phyloP scores from a whole-genome alignment of 805 yeast genomes.

The Schizosaccharomyces octosporus region DNA sequence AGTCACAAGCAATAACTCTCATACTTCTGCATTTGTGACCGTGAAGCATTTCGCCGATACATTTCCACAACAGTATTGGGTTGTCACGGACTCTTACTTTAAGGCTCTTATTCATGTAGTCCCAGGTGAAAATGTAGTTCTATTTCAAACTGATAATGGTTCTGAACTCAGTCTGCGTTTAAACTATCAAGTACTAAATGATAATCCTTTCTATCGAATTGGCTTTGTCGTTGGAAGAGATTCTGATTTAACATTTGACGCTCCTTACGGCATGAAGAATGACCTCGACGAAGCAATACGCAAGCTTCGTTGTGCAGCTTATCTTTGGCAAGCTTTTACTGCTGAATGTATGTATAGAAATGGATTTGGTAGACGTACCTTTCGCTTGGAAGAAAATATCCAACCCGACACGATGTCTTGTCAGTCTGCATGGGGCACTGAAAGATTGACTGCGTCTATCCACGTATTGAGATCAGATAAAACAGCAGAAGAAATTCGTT shows the following conservation, averaged over 20 bases:
- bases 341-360: slow-evolving; percentile 64
- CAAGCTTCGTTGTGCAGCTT: slow-evolving; percentile 57
- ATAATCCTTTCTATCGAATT: slow-evolving; percentile 58
- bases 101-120: slow-evolving; percentile 50
- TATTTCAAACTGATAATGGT: slow-evolving; percentile 17
- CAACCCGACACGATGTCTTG: slow-evolving; percentile 27
- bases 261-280: slow-evolving; percentile 26
- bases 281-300: slow-evolving; percentile 42
- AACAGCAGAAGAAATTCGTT: slow-evolving; percentile 46
- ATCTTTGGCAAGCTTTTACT: slow-evolving; percentile 78
- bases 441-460: slow-evolving; percentile 43
- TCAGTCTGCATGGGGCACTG: slow-evolving; percentile 14
- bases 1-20: neutral
- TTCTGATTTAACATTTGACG: slow-evolving; percentile 44
- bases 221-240: slow-evolving; percentile 57
- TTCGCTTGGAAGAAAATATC: slow-evolving; percentile 48
- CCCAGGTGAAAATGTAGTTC: slow-evolving; percentile 38
- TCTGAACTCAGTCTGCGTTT: slow-evolving; percentile 9
- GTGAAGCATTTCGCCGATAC: neutral
- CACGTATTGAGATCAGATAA: slow-evolving; percentile 47
- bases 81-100: slow-evolving; percentile 17
- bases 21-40: neutral
- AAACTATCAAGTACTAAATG: slow-evolving; percentile 28
- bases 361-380: slow-evolving; percentile 57
- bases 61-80: neutral